Conservation (phyloP, 805 yeast species). For the Zygosaccharomyces bisporus region DNA sequence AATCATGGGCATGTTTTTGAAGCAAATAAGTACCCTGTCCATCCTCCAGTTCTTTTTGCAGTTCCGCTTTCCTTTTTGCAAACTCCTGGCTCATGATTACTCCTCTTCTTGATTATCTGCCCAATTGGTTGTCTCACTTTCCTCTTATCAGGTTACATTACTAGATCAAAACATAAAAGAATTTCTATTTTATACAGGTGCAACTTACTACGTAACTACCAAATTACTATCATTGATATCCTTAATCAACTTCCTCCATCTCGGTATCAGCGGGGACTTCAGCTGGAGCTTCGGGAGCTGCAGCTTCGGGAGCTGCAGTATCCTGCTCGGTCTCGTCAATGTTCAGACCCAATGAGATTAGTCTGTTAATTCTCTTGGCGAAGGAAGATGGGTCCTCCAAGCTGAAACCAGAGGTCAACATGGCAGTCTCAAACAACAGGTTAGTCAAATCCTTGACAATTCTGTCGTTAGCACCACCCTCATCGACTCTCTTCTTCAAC, state of each 20-base stretch:
- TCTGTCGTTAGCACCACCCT: constrained; percentile 96
- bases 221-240: not conserved
- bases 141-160: not conserved
- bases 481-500: constrained; percentile 93
- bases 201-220: constrained; percentile 12
- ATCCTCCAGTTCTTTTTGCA: not conserved
- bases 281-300: constrained; percentile 42
- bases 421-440: constrained; percentile 94
- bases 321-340: constrained; percentile 82
- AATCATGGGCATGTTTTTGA: constrained; percentile 12
- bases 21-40: not conserved
- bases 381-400: constrained; percentile 97
- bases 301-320: constrained; percentile 26
- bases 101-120: too few relatives aligned
- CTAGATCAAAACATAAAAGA: not conserved
- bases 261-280: constrained; percentile 82
- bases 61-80: not conserved
- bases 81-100: not conserved
- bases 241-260: constrained; percentile 98
- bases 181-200: constrained; percentile 17
- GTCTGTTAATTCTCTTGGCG: constrained; percentile 96
- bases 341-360: constrained; percentile 96
- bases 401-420: constrained; percentile 97
- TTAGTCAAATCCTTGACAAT: constrained; percentile 97
- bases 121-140: not conserved